phyloP scores from a whole-genome alignment of 495 filamentous ascomycete genomes.

The Opeltia flavorubescens region DNA sequence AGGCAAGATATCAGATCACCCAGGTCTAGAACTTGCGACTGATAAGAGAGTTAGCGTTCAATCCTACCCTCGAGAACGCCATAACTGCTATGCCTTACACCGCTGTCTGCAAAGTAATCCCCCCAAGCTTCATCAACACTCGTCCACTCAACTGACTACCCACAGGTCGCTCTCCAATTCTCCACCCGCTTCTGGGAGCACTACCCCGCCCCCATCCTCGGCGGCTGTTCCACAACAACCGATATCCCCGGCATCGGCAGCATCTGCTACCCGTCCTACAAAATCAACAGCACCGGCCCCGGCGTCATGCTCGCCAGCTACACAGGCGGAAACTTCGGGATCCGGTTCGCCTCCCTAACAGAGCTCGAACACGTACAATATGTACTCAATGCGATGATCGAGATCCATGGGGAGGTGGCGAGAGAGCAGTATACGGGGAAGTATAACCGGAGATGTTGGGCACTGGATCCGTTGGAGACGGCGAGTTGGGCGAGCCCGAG shows the following conservation, averaged over 20 bases:
- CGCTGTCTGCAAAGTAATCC: slow-evolving; percentile 38
- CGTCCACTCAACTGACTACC: background rate
- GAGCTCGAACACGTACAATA: slow-evolving; percentile 40
- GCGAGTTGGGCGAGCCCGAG: slow-evolving; percentile 42
- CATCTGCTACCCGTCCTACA: slow-evolving; percentile 52
- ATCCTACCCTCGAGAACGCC: slow-evolving; percentile 38
- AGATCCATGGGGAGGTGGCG: slow-evolving; percentile 44
- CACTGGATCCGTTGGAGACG: slow-evolving; percentile 35
- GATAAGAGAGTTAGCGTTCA: slow-evolving; percentile 21
- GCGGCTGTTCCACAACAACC: slow-evolving; percentile 37
- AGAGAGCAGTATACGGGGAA: slow-evolving; percentile 44
- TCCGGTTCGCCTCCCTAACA: slow-evolving; percentile 29
- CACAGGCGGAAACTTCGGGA: slow-evolving; percentile 28
- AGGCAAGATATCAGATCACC: slow-evolving; percentile 2
- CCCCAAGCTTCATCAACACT: background rate
- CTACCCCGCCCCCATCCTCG: slow-evolving; percentile 42
- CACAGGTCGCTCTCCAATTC: slow-evolving; percentile 42
- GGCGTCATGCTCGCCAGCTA: slow-evolving; percentile 51
- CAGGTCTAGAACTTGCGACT: background rate
- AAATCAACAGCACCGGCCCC: slow-evolving; percentile 45
- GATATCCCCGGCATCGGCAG: slow-evolving; percentile 44
- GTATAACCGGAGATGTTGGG: slow-evolving; percentile 46
- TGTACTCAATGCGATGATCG: slow-evolving; percentile 42
- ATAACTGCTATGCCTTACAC: slow-evolving; percentile 45
- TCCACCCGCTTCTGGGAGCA: slow-evolving; percentile 57